Base-by-base conservation (phyloP, 2,329 filamentous ascomycete species). In the Colletotrichum godetiae region DNA sequence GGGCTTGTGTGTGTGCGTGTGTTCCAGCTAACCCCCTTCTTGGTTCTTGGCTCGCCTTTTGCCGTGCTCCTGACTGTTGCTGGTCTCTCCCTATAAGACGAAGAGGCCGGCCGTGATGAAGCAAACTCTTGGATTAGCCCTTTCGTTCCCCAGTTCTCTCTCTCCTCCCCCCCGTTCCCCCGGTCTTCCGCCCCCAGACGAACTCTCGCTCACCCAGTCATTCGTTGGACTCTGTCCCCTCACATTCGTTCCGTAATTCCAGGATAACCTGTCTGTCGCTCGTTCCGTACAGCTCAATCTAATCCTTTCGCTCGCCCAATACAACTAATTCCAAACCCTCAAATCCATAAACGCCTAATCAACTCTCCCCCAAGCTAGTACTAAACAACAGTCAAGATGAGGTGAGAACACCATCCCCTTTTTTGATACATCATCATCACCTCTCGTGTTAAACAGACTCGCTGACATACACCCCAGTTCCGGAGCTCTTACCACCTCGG, bases 401-500 rank as follows among this genome's bases (percentile, higher is more conserved):
- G 75, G 75, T 76, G 37, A 42, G 37, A 49, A n/a, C 42, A 49
- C 2, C 19, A 49, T 53, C 22, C 35, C 24, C 53, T 22, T 29
- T 29, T 22, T 10, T 10, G 29, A 27, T 27, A 33, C 29, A 63
- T n/a, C 6, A 19, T 19, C 19, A 35, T 37, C 15, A 10, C 4
- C 35, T n/a, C 15, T n/a, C 31, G n/a, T 31, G 8, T 53, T n/a
- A 29, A 53, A 27, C 8, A 59, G 22, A 65, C 31, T 19, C 56
- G 2, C 59, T 67, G 74, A 80, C 75, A 27, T 78, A 79, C 10
- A 78, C 73, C 75, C 65, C 63, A 78, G 75, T 71, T 73, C 74
- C 75, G 78, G 80, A 76, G 68, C 74, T 19, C 79, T 82, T 33
- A 76, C 76, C 55, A 78, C 77, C 57, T 80, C 81, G 49, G 75